Conservation (phyloP, 768 basidiomycete genomes). For the Suillus americanus region DNA sequence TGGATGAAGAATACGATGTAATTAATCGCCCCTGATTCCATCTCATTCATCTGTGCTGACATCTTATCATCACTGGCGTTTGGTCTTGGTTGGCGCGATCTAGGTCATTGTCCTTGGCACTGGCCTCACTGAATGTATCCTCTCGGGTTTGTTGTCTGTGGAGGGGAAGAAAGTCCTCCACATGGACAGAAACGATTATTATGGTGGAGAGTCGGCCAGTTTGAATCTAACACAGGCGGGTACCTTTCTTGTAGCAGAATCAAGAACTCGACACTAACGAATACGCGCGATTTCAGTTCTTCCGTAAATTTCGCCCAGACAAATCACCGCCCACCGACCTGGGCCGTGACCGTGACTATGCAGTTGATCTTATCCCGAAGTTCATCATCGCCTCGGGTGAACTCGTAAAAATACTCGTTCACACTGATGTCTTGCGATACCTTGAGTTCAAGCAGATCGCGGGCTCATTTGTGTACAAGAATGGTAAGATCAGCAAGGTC, state of each 20-base stretch:
- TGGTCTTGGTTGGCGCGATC: constrained; percentile 12
- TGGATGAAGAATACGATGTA: constrained; percentile 99
- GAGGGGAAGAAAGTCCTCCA: constrained; percentile 99
- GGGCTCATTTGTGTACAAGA: constrained; percentile 95
- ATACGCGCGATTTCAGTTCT: constrained; percentile 59
- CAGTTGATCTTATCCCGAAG: constrained; percentile 97
- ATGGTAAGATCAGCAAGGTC: constrained; percentile 96
- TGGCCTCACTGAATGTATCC: constrained; percentile 96
- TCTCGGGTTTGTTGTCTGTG: constrained; percentile 96
- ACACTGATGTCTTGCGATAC: constrained; percentile 98
- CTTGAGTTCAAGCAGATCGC: constrained; percentile 99
- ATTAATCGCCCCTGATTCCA: constrained; percentile 11
- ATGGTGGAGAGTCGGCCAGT: constrained; percentile 96
- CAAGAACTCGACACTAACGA: constrained; percentile 13
- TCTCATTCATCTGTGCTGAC: constrained; percentile 8
- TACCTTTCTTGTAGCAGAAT: background rate
- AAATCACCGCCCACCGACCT: constrained; percentile 78
- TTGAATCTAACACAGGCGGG: constrained; percentile 94
- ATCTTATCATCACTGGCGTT: background rate
- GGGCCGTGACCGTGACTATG: constrained; percentile 96
- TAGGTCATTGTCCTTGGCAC: constrained; percentile 94
- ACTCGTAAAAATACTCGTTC: constrained; percentile 96
- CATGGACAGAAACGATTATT: constrained; percentile 99
- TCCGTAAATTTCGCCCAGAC: constrained; percentile 88
- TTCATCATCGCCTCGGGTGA: constrained; percentile 99